phyloP scores from a whole-genome alignment of 805 yeast species.

The Teunomyces barrocoloradensis region DNA sequence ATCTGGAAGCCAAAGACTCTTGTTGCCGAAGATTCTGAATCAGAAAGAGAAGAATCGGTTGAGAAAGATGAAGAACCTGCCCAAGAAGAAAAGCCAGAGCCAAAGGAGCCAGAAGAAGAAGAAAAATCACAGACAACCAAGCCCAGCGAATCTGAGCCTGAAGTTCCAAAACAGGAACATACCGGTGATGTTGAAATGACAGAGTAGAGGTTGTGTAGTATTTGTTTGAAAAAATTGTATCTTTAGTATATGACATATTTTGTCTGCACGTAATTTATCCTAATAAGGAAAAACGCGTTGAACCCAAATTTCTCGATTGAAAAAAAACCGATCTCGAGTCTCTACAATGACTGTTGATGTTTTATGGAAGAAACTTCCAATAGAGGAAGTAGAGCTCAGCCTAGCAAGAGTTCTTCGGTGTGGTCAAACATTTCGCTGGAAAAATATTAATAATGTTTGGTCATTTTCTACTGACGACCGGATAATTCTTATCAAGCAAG shows the following conservation, averaged over 20 bases:
- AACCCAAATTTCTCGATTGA: not conserved
- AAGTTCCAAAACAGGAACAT: not conserved
- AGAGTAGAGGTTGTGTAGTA: not conserved
- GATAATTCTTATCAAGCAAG: constrained; percentile 66
- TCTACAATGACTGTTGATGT: not conserved
- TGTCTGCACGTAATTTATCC: constrained; percentile 1
- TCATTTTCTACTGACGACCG: constrained; percentile 58
- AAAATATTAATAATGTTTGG: constrained; percentile 60
- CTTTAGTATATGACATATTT: not conserved
- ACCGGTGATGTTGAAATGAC: not conserved
- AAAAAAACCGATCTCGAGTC: not conserved
- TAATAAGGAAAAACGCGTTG: constrained; percentile 1
- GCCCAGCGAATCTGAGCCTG: not conserved
- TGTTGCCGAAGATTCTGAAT: constrained; percentile 34
- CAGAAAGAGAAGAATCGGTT: constrained; percentile 25
- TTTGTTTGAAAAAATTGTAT: not conserved
- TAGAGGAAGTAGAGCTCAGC: constrained; percentile 44
- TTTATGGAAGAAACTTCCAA: constrained; percentile 11
- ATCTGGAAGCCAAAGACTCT: constrained; percentile 68
- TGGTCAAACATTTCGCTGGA: constrained; percentile 88
- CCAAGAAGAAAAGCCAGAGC: constrained; percentile 5
- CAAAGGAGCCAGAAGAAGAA: not conserved
- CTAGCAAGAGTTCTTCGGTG: constrained; percentile 68
- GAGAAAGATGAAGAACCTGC: constrained; percentile 6
- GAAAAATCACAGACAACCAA: not conserved